These are phyloP conservation scores for Aspergillus ellipticus DNA, from an alignment of 495 filamentous ascomycete species.

Conservation along the genomic window DNA sequence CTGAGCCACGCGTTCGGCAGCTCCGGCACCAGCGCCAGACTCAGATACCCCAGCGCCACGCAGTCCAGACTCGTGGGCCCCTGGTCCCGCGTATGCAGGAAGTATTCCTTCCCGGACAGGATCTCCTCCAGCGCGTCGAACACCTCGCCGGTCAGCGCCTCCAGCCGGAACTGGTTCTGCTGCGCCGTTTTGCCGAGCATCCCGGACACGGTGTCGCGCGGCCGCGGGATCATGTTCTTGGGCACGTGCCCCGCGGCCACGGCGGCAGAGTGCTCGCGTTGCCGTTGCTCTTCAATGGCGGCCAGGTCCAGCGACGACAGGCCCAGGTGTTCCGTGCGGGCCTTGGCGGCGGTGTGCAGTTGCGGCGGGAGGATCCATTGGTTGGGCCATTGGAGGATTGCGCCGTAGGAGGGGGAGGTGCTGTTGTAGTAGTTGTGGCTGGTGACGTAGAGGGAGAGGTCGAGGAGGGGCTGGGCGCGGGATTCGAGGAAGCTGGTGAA, in stretches of 20 bases:
- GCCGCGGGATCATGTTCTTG: slow-evolving; percentile 35
- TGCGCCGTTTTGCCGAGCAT: slow-evolving; percentile 38
- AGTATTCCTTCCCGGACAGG: slow-evolving; percentile 51
- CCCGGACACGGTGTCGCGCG: slow-evolving; percentile 39
- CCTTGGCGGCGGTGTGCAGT: slow-evolving; percentile 61
- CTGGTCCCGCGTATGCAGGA: slow-evolving; percentile 41
- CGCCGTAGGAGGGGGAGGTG: slow-evolving; percentile 72
- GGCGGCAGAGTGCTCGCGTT: slow-evolving; percentile 41
- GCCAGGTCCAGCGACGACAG: slow-evolving; percentile 64
- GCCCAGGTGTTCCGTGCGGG: slow-evolving; percentile 69
- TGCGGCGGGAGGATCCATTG: slow-evolving; percentile 74
- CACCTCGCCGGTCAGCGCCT: slow-evolving; percentile 62
- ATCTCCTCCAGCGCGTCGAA: slow-evolving; percentile 65
- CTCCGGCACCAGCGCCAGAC: slow-evolving; percentile 65
- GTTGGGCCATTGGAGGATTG: slow-evolving; percentile 74
- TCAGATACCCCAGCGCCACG: slow-evolving; percentile 71
- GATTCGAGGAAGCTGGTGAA: slow-evolving; percentile 61
- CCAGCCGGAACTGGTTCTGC: slow-evolving; percentile 60
- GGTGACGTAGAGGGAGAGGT: slow-evolving; percentile 84
- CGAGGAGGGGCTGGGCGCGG: slow-evolving; percentile 62
- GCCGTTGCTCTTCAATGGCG: slow-evolving; percentile 41
- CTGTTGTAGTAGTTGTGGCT: slow-evolving; percentile 71
- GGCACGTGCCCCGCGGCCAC: slow-evolving; percentile 42
- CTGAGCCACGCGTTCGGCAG: slow-evolving; percentile 70
- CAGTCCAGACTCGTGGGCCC: slow-evolving; percentile 68